A percentile compares a stretch with the other conserved stretches of the same genome.
Conservation (phyloP, 202 grass and related monocot genomes). For the Hordeum pubiflorum region DNA sequence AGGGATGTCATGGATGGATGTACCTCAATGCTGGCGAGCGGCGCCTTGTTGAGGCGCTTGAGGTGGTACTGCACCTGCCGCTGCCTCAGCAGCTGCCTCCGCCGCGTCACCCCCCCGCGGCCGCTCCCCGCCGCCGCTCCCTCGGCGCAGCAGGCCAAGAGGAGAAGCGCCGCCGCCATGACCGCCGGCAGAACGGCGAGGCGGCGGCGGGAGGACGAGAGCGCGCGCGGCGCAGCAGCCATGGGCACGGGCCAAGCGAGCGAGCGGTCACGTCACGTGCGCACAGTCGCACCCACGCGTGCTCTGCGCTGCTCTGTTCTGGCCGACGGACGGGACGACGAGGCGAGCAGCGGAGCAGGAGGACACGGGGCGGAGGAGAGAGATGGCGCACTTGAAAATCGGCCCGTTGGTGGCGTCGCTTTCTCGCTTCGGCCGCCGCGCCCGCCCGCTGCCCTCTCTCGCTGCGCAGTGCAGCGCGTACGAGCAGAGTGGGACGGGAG, state of each 20-base stretch:
- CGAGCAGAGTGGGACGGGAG: not conserved
- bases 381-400: slow-evolving; percentile 31
- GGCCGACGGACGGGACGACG: not conserved
- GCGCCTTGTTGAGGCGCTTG: slow-evolving; percentile 52
- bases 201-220: not conserved
- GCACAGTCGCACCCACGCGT: not conserved
- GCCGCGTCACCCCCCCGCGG: not conserved
- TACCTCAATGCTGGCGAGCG: slow-evolving; percentile 65
- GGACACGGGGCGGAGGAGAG: not conserved
- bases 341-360: not conserved
- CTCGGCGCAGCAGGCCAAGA: slow-evolving; percentile 21
- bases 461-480: not conserved
- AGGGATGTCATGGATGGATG: not conserved
- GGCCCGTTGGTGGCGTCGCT: slow-evolving; percentile 37
- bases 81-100: slow-evolving; percentile 20
- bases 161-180: not conserved
- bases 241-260: not conserved
- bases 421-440: slow-evolving; percentile 17
- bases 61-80: slow-evolving; percentile 45
- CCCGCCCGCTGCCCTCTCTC: not conserved
- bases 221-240: slow-evolving; percentile 24
- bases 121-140: not conserved
- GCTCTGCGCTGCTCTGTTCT: not conserved
- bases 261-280: no score
- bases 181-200: not conserved